phyloP scores from a whole-genome alignment of 495 filamentous ascomycete genomes.

The Pyrenula massariospora region DNA sequence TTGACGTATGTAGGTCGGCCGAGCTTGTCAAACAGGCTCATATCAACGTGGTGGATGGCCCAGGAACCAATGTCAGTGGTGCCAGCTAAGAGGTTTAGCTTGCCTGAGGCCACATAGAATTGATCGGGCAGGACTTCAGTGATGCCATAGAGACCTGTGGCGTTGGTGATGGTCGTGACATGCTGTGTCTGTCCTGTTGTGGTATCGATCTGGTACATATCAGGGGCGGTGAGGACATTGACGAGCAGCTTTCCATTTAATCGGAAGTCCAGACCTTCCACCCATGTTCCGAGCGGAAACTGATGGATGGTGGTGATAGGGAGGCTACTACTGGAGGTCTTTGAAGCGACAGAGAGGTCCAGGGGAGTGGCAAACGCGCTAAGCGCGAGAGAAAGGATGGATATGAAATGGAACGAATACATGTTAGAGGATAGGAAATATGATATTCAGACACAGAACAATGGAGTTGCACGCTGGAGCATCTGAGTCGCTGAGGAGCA shows the following conservation, averaged over 20 bases:
- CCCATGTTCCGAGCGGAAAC: neutral
- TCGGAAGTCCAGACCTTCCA: neutral
- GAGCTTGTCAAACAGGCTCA: neutral
- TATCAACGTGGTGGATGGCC: conserved; percentile 2
- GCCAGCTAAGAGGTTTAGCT: conserved; percentile 2
- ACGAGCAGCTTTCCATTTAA: neutral
- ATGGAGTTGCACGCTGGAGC: neutral
- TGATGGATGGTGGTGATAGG: neutral
- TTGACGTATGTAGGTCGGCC: neutral
- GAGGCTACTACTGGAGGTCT: neutral
- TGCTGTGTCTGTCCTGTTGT: neutral
- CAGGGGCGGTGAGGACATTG: neutral
- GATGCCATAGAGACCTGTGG: conserved; percentile 5
- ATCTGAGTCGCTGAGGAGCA: neutral
- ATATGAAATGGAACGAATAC: neutral
- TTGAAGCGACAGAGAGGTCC: neutral
- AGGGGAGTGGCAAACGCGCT: neutral
- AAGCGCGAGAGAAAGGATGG: neutral
- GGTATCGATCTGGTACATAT: neutral
- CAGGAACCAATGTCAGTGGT: neutral
- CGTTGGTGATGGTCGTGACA: neutral
- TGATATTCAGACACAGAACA: neutral
- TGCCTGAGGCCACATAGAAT: conserved; percentile 1
- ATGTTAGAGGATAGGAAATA: neutral
- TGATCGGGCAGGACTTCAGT: conserved; percentile 5